These are phyloP conservation scores for Fusarium virguliforme DNA, from an alignment of 2,329 filamentous ascomycete genomes.

Conservation along the genomic window DNA sequence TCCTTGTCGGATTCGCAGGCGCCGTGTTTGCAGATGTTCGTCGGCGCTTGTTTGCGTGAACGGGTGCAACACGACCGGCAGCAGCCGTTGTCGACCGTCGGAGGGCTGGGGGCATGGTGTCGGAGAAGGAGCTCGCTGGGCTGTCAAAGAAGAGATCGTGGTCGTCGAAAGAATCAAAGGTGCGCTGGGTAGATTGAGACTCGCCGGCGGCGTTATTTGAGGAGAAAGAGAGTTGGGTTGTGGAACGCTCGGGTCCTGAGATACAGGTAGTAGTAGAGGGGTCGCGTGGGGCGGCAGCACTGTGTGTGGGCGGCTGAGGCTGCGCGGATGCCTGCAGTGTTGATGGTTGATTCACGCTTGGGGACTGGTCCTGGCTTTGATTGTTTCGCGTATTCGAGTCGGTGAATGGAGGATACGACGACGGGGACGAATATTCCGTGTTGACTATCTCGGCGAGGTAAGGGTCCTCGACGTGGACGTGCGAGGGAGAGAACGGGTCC, in stretches of 20 bases:
- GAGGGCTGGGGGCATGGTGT: constrained; percentile 50
- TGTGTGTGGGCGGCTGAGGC: constrained; percentile 35
- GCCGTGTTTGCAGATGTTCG: constrained; percentile 40
- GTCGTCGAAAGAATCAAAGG: constrained; percentile 53
- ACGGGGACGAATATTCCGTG: constrained; percentile 57
- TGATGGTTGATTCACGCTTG: constrained; percentile 32
- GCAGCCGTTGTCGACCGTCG: constrained; percentile 41
- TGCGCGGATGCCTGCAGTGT: constrained; percentile 43
- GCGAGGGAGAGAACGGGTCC: constrained; percentile 19
- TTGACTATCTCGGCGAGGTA: constrained; percentile 51
- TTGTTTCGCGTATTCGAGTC: constrained; percentile 28
- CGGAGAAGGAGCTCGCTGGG: constrained; percentile 51
- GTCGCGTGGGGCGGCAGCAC: constrained; percentile 43
- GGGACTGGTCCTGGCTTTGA: constrained; percentile 30
- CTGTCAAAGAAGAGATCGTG: constrained; percentile 49
- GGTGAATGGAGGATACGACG: constrained; percentile 55
- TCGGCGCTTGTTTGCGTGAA: constrained; percentile 50
- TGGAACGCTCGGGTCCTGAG: constrained; percentile 41
- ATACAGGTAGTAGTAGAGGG: constrained; percentile 43
- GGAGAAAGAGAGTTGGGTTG: constrained; percentile 42
- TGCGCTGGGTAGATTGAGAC: constrained; percentile 49
- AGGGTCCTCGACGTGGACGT: constrained; percentile 44
- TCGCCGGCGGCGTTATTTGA: constrained; percentile 46
- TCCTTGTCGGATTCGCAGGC: constrained; percentile 18
- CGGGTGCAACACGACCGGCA: constrained; percentile 27